Evolutionary conservation across 2,329 filamentous ascomycete genomes (phyloP).

Genomic region (Fusarium incarnatum): DNA sequence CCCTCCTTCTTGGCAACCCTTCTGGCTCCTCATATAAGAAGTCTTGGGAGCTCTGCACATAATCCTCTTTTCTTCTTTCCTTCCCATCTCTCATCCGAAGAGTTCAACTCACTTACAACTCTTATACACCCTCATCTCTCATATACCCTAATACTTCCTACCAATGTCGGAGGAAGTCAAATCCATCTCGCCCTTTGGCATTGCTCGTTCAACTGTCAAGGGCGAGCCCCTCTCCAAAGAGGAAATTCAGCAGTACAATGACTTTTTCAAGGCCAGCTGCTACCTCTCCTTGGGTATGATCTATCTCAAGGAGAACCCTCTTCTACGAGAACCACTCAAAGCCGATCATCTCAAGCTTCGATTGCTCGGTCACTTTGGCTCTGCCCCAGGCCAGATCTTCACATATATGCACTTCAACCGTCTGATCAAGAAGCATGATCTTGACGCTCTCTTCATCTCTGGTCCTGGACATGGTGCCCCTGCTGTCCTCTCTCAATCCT

Average conservation of each 20-base stretch:
- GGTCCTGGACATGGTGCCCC: slow-evolving; percentile 84
- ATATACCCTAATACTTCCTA: slow-evolving; percentile 24
- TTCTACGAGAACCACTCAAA: slow-evolving; percentile 76
- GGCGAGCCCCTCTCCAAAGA: slow-evolving; percentile 71
- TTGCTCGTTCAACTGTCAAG: slow-evolving; percentile 72
- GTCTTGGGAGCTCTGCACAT: slow-evolving; percentile 24
- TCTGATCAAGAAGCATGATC: slow-evolving; percentile 82
- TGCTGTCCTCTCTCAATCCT: slow-evolving; percentile 79
- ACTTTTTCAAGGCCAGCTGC: slow-evolving; percentile 79
- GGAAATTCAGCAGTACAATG: slow-evolving; percentile 75
- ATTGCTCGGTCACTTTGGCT: slow-evolving; percentile 82
- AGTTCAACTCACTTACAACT: slow-evolving; percentile 36
- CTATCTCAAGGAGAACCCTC: slow-evolving; percentile 78
- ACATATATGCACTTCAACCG: slow-evolving; percentile 87
- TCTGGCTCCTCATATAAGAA: slow-evolving; percentile 43
- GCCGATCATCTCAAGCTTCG: slow-evolving; percentile 79
- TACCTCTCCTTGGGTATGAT: slow-evolving; percentile 85
- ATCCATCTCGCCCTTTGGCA: slow-evolving; percentile 73
- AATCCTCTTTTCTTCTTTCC: slow-evolving; percentile 21
- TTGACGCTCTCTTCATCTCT: slow-evolving; percentile 78
- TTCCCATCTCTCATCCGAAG: slow-evolving; percentile 43
- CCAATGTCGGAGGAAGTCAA: slow-evolving; percentile 57
- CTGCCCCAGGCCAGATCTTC: slow-evolving; percentile 83
- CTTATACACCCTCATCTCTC: slow-evolving; percentile 28
- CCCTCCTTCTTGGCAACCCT: slow-evolving; percentile 29